A percentile compares a stretch with the other conserved stretches of the same genome.
Evolutionary conservation across 2,329 filamentous ascomycete genomes (phyloP).

Genomic region (Gaeumannomyces tritici): DNA sequence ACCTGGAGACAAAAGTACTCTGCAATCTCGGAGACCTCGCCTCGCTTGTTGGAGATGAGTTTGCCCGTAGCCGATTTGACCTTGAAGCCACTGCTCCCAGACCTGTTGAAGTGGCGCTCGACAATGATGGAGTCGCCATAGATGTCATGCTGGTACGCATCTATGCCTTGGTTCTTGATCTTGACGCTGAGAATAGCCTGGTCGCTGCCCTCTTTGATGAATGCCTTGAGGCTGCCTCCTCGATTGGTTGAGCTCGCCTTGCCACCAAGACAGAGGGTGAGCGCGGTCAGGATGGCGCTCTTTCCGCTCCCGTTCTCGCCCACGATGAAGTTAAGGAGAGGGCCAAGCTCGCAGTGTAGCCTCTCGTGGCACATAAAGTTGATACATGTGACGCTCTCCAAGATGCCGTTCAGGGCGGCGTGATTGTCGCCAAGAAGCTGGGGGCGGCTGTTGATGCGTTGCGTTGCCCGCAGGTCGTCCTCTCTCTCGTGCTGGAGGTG

Average conservation of each 20-base stretch:
- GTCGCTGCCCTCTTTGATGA: conserved; percentile 84
- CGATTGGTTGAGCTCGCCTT: conserved; percentile 91
- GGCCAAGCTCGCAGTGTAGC: conserved; percentile 76
- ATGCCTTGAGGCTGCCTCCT: conserved; percentile 73
- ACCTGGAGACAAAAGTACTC: conserved; percentile 92
- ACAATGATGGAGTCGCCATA: conserved; percentile 82
- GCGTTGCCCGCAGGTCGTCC: conserved; percentile 56
- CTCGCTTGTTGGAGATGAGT: conserved; percentile 71
- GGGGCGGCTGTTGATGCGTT: conserved; percentile 45
- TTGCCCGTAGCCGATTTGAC: conserved; percentile 65
- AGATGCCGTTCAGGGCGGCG: conserved; percentile 73
- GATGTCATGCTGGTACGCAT: conserved; percentile 71
- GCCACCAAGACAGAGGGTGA: conserved; percentile 89
- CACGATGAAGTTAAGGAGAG: conserved; percentile 95
- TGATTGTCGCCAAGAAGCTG: conserved; percentile 54
- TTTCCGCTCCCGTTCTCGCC: conserved; percentile 97
- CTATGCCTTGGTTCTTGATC: conserved; percentile 82
- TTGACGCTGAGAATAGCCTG: conserved; percentile 68
- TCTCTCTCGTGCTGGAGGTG: conserved; percentile 46
- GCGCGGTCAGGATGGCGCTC: conserved; percentile 85
- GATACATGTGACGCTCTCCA: conserved; percentile 75
- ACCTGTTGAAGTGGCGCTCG: conserved; percentile 77
- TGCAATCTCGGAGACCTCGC: conserved; percentile 83
- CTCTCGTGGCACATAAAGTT: conserved; percentile 96
- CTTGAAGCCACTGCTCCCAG: conserved; percentile 74